Base-by-base conservation (phyloP, 352 stramenopile genomes). In the Pythium rishiriense region DNA sequence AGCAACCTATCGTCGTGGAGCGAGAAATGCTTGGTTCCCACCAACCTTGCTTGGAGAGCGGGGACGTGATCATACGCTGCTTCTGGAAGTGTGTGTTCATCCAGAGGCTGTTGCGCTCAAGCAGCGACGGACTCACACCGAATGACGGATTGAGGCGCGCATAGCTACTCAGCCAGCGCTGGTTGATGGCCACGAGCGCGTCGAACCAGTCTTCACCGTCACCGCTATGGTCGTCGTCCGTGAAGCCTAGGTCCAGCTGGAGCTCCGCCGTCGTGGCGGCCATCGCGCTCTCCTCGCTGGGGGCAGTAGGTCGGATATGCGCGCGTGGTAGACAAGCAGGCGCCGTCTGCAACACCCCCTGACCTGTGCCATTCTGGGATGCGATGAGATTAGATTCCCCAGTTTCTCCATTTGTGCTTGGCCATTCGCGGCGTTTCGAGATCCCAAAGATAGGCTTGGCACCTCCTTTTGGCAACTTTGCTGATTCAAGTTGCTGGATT, bases 81-180 rank as follows among this genome's bases (percentile, higher is more conserved):
- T 90, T 91, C 72, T 93, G 84, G 68, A 93, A 93, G 68, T 79
- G 82, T 25, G 80, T 71, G 58, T 93, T 93, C 74, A 93, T 86
- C 84, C 84, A 93, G 58, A 91, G 69, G 28, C 77, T 90, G 53
- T 86, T 84, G 63, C 75, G 84, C 61, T 86, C 76, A 21, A 93
- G 68, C 37, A 90, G 68, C 46, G 75, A 53, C 19, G 69, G 68
- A 48, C 83, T 75, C 62, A 89, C 72, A 57, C 76, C 72, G 57
- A 88, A 88, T 8, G 68, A 77, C 43, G 79, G 69, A 55, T 91
- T 73, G 47, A 80, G 61, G 17, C 78, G 73, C 52, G 80, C 81
- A 26, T 86, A 93, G 61, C 72, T 74, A 14, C 74, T 64, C 28
- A 93, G 70, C 84, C 84, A 93, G 28, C 76, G 76, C 55, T 76